A percentile compares a stretch with the other conserved stretches of the same genome.
Evolutionary conservation across 148 eudicot genomes (phyloP).

Genomic region (Polygonum maritimum): DNA sequence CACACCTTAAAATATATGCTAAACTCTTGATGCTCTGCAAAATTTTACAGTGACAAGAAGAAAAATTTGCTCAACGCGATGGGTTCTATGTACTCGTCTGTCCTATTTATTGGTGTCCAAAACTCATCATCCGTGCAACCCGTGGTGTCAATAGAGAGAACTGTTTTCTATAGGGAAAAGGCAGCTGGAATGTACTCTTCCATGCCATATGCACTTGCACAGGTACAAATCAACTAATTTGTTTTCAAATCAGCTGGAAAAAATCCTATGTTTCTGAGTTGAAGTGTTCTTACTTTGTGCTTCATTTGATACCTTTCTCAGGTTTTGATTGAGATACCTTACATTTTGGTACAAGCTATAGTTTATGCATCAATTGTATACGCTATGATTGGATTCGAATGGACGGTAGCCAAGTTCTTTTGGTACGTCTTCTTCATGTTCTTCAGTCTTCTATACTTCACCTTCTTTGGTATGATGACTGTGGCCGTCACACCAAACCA

Average conservation of each 20-base stretch:
- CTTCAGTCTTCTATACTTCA: conserved; percentile 30
- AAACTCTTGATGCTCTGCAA: neutral
- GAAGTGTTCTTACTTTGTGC: neutral
- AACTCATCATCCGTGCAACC: conserved; percentile 11
- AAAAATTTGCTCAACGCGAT: conserved; percentile 10
- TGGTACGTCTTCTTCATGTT: conserved; percentile 36
- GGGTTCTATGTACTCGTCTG: conserved; percentile 13
- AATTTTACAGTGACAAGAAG: neutral
- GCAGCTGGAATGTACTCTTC: conserved; percentile 15
- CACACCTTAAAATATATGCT: neutral
- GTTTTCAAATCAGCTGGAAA: neutral
- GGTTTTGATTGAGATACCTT: conserved; percentile 35
- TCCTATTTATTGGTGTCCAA: conserved; percentile 11
- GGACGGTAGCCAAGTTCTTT: conserved; percentile 29
- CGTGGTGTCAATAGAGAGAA: conserved; percentile 10
- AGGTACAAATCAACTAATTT: neutral
- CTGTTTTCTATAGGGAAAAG: conserved; percentile 15
- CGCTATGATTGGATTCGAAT: conserved; percentile 36
- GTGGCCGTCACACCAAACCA: conserved; percentile 34
- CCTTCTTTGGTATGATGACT: conserved; percentile 39
- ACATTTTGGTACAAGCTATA: conserved; percentile 18
- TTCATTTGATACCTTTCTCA: neutral
- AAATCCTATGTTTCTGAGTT: neutral
- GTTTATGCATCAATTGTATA: conserved; percentile 29
- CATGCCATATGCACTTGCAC: conserved; percentile 7